Base-by-base conservation (phyloP, 169 alveolate genomes). In the Eimeria maxima region DNA sequence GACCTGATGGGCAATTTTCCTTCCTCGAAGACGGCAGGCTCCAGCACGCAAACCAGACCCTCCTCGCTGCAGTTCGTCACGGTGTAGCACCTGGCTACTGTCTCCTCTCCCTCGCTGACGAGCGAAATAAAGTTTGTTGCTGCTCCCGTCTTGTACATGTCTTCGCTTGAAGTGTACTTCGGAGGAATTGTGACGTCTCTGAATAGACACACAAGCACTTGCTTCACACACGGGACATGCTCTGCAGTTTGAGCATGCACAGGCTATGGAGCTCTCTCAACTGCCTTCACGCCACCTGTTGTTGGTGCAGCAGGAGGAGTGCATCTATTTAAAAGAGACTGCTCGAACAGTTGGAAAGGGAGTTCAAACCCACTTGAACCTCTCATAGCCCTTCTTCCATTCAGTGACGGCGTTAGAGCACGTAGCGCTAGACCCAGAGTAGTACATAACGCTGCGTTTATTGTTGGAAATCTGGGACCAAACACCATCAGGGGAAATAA, bases 101-200 rank as follows among this genome's bases (percentile, higher is more conserved):
- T 57, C 1, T 38, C 20, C 3, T 14, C 16, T 27, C 93, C 81
- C 29, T 87, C 93, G 67, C 81, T 87, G 65, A 87, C 53, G 20
- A 87, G 81, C 16, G 93, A 87, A n/a, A 87, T 29, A 29, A 87
- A 87, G 81, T 87, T 87, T 27, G 81, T 87, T 60, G 93, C 93
- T 6, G 10, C 93, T n/a, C 65, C 65, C 6, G 71, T 24, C 44
- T 87, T 4, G 93, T 87, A 87, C 24, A 87, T 5, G 2, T 2
- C 16, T 14, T 38, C 60, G 27, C 5, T 10, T 2, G 93, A 7
- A 16, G 63, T 87, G 93, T 87, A 87, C 42, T 22, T 22, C 16
- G 93, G 93, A 4, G 83, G 93, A 81, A 44, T 57, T 27, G 44
- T 27, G 65, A 84, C 76, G 53, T 57, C 76, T 22, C 92, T 84